phyloP scores from a whole-genome alignment of 192 early-diverging fungal genomes.

The Coemansia sp. region DNA sequence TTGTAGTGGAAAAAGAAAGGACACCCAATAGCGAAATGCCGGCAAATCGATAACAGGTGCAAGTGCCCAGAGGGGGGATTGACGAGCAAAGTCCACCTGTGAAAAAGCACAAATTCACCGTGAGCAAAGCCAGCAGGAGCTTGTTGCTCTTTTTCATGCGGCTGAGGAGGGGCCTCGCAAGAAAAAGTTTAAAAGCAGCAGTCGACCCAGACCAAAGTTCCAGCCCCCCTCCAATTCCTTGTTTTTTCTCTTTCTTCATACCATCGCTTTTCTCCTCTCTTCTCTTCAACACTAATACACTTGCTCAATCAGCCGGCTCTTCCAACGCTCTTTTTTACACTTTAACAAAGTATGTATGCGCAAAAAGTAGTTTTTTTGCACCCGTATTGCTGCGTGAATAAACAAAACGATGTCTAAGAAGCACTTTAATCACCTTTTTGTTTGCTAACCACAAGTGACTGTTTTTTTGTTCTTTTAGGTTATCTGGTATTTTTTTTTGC shows the following conservation, averaged over 20 bases:
- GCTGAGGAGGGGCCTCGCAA: not conserved
- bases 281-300: not conserved
- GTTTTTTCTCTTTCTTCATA: conserved; percentile 2
- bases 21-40: conserved; percentile 2
- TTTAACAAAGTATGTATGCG: not conserved
- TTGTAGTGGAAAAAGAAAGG: not conserved
- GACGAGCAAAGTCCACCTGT: conserved; percentile 6
- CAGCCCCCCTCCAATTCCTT: not conserved
- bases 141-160: not conserved
- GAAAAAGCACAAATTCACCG: conserved; percentile 11
- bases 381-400: too few species aligned
- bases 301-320: not conserved
- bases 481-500: not conserved
- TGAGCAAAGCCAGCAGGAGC: not conserved
- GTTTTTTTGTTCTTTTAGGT: not conserved
- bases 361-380: too few species aligned
- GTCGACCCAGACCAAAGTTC: not conserved
- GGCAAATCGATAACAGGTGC: conserved; percentile 10
- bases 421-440: not conserved
- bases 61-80: not conserved
- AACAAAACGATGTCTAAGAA: too few species aligned
- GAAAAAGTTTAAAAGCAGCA: conserved; percentile 6
- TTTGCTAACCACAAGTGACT: not conserved
- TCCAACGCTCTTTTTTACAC: not conserved
- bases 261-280: not conserved